Conservation (phyloP, 805 yeast genomes). For the Ogataea allantospora region DNA sequence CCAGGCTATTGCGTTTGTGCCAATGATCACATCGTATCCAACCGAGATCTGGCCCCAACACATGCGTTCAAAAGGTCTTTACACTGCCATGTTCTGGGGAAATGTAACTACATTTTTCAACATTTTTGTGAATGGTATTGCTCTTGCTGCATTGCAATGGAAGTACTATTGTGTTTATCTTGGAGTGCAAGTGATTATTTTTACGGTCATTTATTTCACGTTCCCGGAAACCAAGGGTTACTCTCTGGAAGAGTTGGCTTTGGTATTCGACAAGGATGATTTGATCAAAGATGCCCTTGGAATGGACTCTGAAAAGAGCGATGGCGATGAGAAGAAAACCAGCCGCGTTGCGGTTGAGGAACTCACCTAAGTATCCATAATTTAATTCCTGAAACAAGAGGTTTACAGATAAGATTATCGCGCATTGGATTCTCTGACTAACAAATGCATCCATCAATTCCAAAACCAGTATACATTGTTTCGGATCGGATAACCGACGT, state of each 20-base stretch:
- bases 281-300: conserved; percentile 14
- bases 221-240: conserved; percentile 68
- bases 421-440: too few relatives aligned
- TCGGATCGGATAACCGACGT: too few relatives aligned
- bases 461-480: too few relatives aligned
- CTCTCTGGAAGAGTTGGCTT: conserved; percentile 57
- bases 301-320: too few relatives aligned
- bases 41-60: conserved; percentile 40
- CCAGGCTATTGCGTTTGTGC: conserved; percentile 44
- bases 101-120: conserved; percentile 29
- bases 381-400: too few relatives aligned
- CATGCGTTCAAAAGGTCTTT: conserved; percentile 19
- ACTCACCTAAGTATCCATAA: too few relatives aligned
- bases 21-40: conserved; percentile 45
- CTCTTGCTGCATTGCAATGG: conserved; percentile 38
- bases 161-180: conserved; percentile 37
- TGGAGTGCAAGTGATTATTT: conserved; percentile 23
- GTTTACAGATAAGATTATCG: too few relatives aligned
- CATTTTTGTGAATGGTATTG: conserved; percentile 36
- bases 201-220: conserved; percentile 34
- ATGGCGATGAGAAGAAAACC: too few relatives aligned
- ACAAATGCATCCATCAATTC: too few relatives aligned
- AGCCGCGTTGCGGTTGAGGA: too few relatives aligned
- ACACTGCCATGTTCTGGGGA: conserved; percentile 15
- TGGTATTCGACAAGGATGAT: conserved; percentile 48